These are phyloP conservation scores for Neurospora sp. DNA, from an alignment of 495 filamentous ascomycete genomes.

Conservation along the genomic window DNA sequence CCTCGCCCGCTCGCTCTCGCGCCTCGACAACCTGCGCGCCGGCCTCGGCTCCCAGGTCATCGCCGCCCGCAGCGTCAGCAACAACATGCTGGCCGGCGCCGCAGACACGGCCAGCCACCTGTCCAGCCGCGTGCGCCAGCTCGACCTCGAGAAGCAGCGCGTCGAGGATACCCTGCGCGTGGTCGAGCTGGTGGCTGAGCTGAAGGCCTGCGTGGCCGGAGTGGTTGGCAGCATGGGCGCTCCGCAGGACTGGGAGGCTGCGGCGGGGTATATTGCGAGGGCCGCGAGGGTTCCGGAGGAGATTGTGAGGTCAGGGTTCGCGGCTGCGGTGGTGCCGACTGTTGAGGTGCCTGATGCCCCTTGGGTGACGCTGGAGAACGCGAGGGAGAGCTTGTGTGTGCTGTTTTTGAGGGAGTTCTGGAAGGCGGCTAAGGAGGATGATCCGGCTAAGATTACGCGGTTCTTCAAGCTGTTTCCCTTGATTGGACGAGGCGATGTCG, in stretches of 20 bases:
- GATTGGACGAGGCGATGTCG: slow-evolving; percentile 80
- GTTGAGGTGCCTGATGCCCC: slow-evolving; percentile 92
- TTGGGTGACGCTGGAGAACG: slow-evolving; percentile 73
- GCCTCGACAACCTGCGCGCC: slow-evolving; percentile 84
- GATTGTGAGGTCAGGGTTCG: slow-evolving; percentile 78
- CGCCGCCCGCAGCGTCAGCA: slow-evolving; percentile 71
- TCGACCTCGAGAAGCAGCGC: slow-evolving; percentile 82
- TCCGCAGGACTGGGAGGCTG: slow-evolving; percentile 96
- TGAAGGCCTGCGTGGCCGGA: slow-evolving; percentile 93
- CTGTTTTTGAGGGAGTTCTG: slow-evolving; percentile 93
- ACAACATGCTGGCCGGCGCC: slow-evolving; percentile 76
- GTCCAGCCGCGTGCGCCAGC: slow-evolving; percentile 68
- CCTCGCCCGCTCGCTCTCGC: slow-evolving; percentile 67
- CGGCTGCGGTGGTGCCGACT: slow-evolving; percentile 84
- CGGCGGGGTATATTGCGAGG: slow-evolving; percentile 76
- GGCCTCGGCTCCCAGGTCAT: slow-evolving; percentile 81
- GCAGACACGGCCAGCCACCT: slow-evolving; percentile 79
- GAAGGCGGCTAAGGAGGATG: slow-evolving; percentile 73
- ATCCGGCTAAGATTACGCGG: slow-evolving; percentile 79
- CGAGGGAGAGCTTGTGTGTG: slow-evolving; percentile 75
- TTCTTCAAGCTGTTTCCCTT: slow-evolving; percentile 98
- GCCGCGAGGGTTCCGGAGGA: slow-evolving; percentile 68
- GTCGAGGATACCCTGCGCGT: slow-evolving; percentile 85
- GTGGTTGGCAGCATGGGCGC: slow-evolving; percentile 94
- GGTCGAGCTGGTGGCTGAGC: slow-evolving; percentile 90